phyloP scores from a whole-genome alignment of 2,329 filamentous ascomycete genomes.

The Epichloe uncinata region DNA sequence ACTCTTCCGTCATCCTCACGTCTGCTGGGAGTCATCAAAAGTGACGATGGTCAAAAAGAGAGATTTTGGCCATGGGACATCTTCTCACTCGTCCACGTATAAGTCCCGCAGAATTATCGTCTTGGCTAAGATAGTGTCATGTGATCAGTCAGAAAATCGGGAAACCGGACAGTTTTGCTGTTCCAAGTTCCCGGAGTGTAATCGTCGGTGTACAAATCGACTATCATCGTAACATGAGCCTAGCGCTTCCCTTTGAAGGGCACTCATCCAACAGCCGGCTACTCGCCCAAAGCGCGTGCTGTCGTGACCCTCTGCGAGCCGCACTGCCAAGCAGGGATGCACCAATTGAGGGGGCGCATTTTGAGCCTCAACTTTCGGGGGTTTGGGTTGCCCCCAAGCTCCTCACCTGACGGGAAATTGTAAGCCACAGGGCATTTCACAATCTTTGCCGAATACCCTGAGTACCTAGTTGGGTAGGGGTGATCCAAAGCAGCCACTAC shows the following conservation, averaged over 20 bases:
- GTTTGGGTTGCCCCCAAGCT: background rate
- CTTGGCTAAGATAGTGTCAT: no score
- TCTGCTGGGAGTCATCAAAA: no score
- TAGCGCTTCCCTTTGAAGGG: background rate
- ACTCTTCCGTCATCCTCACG: no score
- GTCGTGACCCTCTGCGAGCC: background rate
- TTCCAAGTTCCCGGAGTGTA: no score
- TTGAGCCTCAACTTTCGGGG: slow-evolving; percentile 7
- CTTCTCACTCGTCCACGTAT: no score
- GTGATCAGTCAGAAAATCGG: no score
- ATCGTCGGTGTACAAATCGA: no score
- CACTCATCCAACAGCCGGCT: background rate
- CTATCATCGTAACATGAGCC: no score
- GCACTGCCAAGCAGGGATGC: background rate
- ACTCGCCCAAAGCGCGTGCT: background rate
- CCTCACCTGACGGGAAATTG: background rate
- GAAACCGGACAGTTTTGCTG: no score
- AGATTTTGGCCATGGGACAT: no score
- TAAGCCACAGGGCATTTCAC: background rate
- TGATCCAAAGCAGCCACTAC: background rate
- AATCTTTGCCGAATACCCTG: background rate
- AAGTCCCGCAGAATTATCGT: no score
- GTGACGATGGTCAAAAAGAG: no score
- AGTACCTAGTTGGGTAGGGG: background rate
- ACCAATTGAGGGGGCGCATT: background rate